Evolutionary conservation across 2,329 filamentous ascomycete genomes (phyloP).

Genomic region (Thelonectria olida): DNA sequence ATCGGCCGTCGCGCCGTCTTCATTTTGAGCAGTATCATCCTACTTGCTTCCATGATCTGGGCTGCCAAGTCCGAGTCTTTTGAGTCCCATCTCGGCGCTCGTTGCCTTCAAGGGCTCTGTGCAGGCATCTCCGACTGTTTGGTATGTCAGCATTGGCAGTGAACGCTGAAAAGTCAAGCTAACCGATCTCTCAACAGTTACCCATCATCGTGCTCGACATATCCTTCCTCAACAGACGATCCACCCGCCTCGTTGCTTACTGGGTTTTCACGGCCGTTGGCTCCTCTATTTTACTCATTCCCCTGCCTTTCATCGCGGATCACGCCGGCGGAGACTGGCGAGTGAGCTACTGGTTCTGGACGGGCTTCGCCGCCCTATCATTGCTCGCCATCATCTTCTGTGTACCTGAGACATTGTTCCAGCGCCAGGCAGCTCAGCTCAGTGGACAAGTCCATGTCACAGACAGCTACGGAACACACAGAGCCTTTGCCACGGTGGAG

Average conservation of each 20-base stretch:
- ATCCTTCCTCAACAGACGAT: neutral
- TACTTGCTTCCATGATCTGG: neutral
- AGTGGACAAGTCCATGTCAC: neutral
- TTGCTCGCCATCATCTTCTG: neutral
- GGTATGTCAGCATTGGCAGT: neutral
- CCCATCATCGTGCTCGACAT: neutral
- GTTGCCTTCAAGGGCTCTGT: neutral
- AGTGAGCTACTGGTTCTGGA: neutral
- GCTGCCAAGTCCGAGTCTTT: neutral
- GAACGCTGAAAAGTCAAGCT: neutral
- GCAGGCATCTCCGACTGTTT: neutral
- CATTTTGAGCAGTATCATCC: neutral
- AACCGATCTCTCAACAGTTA: neutral
- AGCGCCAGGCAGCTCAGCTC: neutral
- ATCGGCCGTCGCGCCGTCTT: neutral
- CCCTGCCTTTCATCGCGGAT: neutral
- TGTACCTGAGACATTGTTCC: neutral
- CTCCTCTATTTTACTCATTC: neutral
- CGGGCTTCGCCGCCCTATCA: neutral
- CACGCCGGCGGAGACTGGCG: neutral
- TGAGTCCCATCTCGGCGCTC: neutral
- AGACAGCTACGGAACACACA: neutral
- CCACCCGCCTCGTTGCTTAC: neutral
- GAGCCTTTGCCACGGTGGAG: neutral
- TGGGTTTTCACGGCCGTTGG: neutral